These are phyloP conservation scores for Pyronema domesticum DNA, from an alignment of 495 filamentous ascomycete genomes.

Conservation along the genomic window DNA sequence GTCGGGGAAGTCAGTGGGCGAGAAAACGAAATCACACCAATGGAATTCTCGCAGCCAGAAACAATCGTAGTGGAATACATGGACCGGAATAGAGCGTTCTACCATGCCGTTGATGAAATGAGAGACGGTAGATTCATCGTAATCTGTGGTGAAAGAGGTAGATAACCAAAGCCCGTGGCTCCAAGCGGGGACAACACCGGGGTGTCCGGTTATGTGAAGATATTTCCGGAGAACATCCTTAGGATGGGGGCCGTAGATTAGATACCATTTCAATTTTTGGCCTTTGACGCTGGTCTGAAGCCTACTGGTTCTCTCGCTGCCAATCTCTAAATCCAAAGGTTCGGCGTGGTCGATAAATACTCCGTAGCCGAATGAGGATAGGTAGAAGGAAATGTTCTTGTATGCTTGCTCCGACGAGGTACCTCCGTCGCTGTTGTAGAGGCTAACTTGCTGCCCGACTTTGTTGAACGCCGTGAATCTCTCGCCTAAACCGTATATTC, in stretches of 20 bases:
- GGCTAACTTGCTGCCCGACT: constrained; percentile 46
- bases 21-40: constrained; percentile 60
- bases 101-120: constrained; percentile 51
- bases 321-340: constrained; percentile 45
- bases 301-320: constrained; percentile 46
- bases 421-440: constrained; percentile 59
- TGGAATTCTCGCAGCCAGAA: constrained; percentile 40
- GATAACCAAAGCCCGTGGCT: constrained; percentile 55
- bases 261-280: constrained; percentile 42
- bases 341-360: constrained; percentile 49
- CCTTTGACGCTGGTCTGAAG: constrained; percentile 46
- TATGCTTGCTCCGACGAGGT: constrained; percentile 55
- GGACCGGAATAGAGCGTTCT: constrained; percentile 41
- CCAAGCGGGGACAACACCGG: constrained; percentile 46
- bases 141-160: constrained; percentile 53
- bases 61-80: constrained; percentile 45
- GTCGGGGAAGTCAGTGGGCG: constrained; percentile 49
- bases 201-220: constrained; percentile 41
- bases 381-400: constrained; percentile 56
- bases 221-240: constrained; percentile 51
- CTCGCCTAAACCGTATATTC: constrained; percentile 51
- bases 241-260: constrained; percentile 48
- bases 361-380: constrained; percentile 50
- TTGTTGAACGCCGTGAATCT: constrained; percentile 54
- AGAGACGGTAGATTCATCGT: constrained; percentile 48